phyloP scores from a whole-genome alignment of 148 eudicot species.

The Vaccinium darrowii region DNA sequence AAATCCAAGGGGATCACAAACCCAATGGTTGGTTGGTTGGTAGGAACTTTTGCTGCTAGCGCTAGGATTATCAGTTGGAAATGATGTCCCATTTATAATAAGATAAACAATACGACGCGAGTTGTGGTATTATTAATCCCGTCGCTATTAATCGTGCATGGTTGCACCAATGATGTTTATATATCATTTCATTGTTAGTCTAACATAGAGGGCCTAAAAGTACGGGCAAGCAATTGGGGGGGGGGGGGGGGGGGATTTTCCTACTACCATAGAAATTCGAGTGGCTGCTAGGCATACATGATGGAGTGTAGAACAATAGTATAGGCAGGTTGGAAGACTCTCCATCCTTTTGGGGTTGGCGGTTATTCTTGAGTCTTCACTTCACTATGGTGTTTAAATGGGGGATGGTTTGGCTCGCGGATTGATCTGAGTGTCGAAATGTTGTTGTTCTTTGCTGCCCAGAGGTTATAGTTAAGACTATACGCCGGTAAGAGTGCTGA shows the following conservation, averaged over 20 bases:
- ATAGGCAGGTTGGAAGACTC: not conserved
- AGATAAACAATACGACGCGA: not conserved
- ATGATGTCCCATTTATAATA: not conserved
- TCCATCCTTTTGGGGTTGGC: not conserved
- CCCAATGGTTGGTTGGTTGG: not conserved
- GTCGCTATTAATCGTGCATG: not conserved
- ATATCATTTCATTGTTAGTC: not conserved
- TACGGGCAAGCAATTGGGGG: not conserved
- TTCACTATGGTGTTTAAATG: not conserved
- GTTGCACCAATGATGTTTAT: not conserved
- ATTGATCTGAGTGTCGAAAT: not conserved
- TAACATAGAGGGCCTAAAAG: not conserved
- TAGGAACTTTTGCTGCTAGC: not conserved
- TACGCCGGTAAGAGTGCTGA: not conserved
- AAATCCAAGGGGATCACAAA: not conserved
- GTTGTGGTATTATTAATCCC: not conserved
- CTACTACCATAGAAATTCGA: not conserved
- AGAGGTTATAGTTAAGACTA: not conserved
- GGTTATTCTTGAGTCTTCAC: not conserved
- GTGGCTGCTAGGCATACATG: not conserved
- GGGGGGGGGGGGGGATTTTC: not conserved
- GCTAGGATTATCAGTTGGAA: not conserved
- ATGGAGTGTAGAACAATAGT: not conserved
- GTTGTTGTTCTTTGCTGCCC: not conserved
- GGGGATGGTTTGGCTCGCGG: not conserved